Evolutionary conservation across 768 basidiomycete genomes (phyloP).

Genomic region (Calvatia gigantea): DNA sequence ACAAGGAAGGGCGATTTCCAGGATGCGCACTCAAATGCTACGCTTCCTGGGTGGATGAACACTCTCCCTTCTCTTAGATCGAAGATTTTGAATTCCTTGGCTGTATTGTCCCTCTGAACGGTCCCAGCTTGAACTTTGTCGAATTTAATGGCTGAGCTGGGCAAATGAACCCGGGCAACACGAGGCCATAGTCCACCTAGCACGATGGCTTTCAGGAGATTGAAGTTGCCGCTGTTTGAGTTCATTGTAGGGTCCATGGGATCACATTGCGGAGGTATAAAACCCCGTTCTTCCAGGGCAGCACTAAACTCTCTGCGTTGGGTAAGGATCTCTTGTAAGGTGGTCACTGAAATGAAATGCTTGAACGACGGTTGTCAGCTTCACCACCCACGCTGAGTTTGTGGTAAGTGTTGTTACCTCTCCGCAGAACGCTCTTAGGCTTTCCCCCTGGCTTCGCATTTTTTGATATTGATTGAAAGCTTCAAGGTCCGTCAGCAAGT

Average conservation of each 20-base stretch:
- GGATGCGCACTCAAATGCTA: constrained; percentile 65
- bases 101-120: constrained; percentile 79
- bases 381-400: neutral
- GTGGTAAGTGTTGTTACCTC: constrained; percentile 36
- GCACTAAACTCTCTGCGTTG: constrained; percentile 76
- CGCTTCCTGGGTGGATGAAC: constrained; percentile 81
- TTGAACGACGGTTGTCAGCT: constrained; percentile 23
- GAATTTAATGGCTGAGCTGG: constrained; percentile 72
- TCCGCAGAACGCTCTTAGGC: constrained; percentile 66
- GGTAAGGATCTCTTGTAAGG: constrained; percentile 73
- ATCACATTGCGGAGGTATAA: constrained; percentile 47
- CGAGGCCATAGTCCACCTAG: constrained; percentile 87
- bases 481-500: constrained; percentile 77
- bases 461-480: constrained; percentile 67
- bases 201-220: constrained; percentile 80
- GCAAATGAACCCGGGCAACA: constrained; percentile 73
- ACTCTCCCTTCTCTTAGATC: constrained; percentile 66
- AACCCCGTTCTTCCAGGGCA: constrained; percentile 67
- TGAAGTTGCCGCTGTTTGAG: constrained; percentile 58
- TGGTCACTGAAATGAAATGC: constrained; percentile 80
- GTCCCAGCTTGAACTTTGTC: constrained; percentile 84
- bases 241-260: constrained; percentile 55
- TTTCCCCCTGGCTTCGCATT: constrained; percentile 47
- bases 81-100: constrained; percentile 80
- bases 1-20: constrained; percentile 81